Base-by-base conservation (phyloP, 2,329 filamentous ascomycete genomes). In the Claviceps sp. region DNA sequence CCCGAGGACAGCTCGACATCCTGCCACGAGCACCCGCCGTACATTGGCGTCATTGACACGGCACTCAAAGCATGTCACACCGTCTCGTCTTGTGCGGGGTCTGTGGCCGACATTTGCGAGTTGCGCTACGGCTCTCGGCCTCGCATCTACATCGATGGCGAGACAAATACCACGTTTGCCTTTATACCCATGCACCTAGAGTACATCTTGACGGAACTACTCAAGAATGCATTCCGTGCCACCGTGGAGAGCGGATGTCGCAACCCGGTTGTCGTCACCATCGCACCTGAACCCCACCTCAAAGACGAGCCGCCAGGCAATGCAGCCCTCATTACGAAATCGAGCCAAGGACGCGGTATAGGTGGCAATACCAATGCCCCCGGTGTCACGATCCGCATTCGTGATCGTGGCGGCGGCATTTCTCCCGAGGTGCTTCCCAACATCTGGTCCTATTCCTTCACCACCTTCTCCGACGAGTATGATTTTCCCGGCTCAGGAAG, bases 391-490 rank as follows among this genome's bases (percentile, higher is more conserved):
- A 94, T 98, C 60, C 82, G 93, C 24, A 96, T 98, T 59, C 84
- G 93, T 8, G 93, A 98, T 65, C 83, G 89, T n/a, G 93, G 93
- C 48, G 91, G 91, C 43, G 93, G 93, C 38, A 97, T 98, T 52
- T 79, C 82, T 1, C 87, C 90, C 0, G 86, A 90, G 16, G 84
- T 93, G 30, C 71, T 93, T 37, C 82, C 84, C 4, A 84, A 91
- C 58, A 90, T 98, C 54, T 98, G 93, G 90, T 90, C 89, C 6
- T 98, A 97, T 66, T 93, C 87, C 56, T 98, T 96, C 66, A 96
- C 91, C 20, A 98, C 93, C 0, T 97, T 97, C 67, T 84, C 81
- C 52, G 87, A 79, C 55, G 73, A 79, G 53, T 63, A 71, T 43
- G 70, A 71, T 4, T 58, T 70, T 47, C 65, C 68, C 34, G 68